phyloP scores from a whole-genome alignment of 2,329 filamentous ascomycete species.

The Talaromyces sp. region DNA sequence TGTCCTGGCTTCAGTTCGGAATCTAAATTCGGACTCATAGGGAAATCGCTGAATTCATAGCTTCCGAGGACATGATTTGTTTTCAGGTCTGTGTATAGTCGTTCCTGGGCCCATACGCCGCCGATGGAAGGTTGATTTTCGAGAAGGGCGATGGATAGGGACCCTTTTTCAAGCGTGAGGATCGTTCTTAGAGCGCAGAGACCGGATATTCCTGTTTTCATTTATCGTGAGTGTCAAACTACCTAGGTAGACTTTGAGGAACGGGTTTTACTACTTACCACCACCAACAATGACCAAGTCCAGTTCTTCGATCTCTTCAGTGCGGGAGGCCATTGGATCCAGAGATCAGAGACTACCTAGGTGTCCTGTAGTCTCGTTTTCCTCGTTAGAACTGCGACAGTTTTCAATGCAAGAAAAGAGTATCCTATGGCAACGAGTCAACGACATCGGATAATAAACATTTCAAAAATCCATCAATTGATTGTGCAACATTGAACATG shows the following conservation, averaged over 20 bases:
- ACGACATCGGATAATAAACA: no score
- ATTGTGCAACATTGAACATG: neutral
- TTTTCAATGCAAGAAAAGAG: neutral
- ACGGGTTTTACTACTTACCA: neutral
- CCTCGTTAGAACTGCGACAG: no score
- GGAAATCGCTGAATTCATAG: conserved; percentile 69
- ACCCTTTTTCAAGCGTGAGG: neutral
- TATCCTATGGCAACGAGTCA: neutral
- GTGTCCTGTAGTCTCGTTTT: no score
- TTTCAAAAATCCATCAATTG: neutral
- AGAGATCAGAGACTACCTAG: neutral
- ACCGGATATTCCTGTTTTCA: neutral
- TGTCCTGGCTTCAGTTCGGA: conserved; percentile 44
- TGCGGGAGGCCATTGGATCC: neutral
- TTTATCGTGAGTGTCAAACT: neutral
- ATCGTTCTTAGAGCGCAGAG: neutral
- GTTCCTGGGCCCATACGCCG: conserved; percentile 64
- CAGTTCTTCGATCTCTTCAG: neutral
- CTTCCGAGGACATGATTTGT: conserved; percentile 70
- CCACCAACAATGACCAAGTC: neutral
- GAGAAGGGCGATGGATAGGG: neutral
- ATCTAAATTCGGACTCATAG: conserved; percentile 56
- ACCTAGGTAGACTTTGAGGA: neutral
- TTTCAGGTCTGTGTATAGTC: conserved; percentile 62
- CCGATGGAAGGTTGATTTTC: conserved; percentile 37